Evolutionary conservation across 108 stramenopile species (phyloP), one percentile per base, ranked within the genome.

Genomic region (Parietichytrium sp.): DNA sequence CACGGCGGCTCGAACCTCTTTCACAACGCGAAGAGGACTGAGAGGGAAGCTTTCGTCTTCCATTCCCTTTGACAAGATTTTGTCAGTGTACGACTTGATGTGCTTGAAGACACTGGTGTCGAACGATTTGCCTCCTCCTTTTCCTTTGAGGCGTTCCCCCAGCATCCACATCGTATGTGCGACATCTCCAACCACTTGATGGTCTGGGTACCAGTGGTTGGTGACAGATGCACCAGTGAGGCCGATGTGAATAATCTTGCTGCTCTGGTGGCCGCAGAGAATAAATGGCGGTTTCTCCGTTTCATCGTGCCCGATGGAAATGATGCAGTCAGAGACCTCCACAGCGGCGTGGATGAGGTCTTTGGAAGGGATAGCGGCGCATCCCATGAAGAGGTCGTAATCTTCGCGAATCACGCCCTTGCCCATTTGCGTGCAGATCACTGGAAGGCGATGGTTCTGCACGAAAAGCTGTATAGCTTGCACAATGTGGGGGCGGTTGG

Each of bases 131-230:
- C 54, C 25, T 16, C 49, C 49, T 15, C 49, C 81, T 29, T 80
- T 15, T 33, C 50, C 84, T 4, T 13, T 49, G 6, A 84, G 49
- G 23, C 61, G 8, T 54, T 84, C 52, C 47, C 61, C 38, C 3
- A 84, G 3, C 52, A 81, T 80, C 84, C 84, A 84, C 4, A 84
- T 42, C 13, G 84, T 80, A 30, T 84, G 80, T 80, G 84, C 84
- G 30, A 78, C 33, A 45, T 84, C 84, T 30, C 84, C 84, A 23
- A 84, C 52, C 4, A 84, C 54, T 30, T 81, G 54, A 12, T 36
- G n/a, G 20, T 78, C 31, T 15, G 84, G 84, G 23, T 15, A 36
- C 45, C 81, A 84, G 31, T 50, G 51, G 16, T 78, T 47, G 84
- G 80, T 80, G 18, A 84, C 84, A 8, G 30, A 51, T 4, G 80